These are phyloP conservation scores for Xylaria bambusicola DNA, from an alignment of 495 filamentous ascomycete genomes.

Conservation along the genomic window DNA sequence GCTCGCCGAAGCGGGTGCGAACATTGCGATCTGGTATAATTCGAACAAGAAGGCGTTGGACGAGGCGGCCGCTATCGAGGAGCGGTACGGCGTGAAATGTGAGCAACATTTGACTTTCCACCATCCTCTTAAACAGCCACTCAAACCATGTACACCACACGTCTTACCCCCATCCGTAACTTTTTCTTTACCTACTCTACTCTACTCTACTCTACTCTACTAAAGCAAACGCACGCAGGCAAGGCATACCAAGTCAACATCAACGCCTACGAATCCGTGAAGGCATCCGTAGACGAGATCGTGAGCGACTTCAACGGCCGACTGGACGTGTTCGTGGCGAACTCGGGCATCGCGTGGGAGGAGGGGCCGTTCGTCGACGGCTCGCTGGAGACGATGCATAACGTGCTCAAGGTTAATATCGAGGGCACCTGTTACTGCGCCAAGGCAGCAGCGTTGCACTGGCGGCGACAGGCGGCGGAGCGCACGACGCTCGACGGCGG, in stretches of 20 bases:
- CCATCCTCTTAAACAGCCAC: background rate
- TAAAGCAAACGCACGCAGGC: slow-evolving; percentile 47
- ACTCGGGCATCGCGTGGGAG: slow-evolving; percentile 76
- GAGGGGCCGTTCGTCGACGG: slow-evolving; percentile 69
- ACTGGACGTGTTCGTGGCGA: slow-evolving; percentile 79
- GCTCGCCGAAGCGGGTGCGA: slow-evolving; percentile 78
- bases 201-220: background rate
- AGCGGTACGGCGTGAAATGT: slow-evolving; percentile 82
- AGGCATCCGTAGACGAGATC: slow-evolving; percentile 56
- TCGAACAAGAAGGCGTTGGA: slow-evolving; percentile 70
- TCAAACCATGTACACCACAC: too few species aligned
- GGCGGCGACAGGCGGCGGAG: slow-evolving; percentile 58
- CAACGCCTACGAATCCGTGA: slow-evolving; percentile 58
- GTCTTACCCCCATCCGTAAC: too few species aligned
- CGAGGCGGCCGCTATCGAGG: slow-evolving; percentile 71
- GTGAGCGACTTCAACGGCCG: slow-evolving; percentile 72
- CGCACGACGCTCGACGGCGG: slow-evolving; percentile 67
- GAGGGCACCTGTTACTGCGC: slow-evolving; percentile 85
- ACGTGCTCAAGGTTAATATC: slow-evolving; percentile 73
- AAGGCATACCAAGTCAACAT: slow-evolving; percentile 76
- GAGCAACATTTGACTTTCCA: slow-evolving; percentile 20
- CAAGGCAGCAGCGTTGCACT: slow-evolving; percentile 72
- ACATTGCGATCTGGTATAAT: slow-evolving; percentile 88
- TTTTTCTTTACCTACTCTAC: too few species aligned
- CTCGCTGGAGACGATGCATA: slow-evolving; percentile 62